These are phyloP conservation scores for Yamadazyma trypodendri DNA, from an alignment of 1,139 yeast species.

Conservation along the genomic window DNA sequence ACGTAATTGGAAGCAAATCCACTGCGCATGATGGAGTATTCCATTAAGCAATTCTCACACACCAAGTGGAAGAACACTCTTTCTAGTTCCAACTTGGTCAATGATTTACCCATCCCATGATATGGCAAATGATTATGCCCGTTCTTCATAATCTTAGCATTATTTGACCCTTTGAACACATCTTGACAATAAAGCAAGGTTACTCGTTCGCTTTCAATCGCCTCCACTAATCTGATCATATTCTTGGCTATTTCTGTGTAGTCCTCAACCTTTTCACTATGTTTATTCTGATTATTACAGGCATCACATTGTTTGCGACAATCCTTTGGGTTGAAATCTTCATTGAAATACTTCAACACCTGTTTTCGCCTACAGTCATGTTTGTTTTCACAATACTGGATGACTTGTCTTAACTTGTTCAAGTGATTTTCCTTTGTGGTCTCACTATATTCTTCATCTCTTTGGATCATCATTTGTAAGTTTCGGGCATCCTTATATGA, in stretches of 20 bases:
- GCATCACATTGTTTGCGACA: slow-evolving; percentile 85
- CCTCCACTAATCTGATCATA: slow-evolving; percentile 58
- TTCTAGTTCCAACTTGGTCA: slow-evolving; percentile 70
- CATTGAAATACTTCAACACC: slow-evolving; percentile 88
- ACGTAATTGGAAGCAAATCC: slow-evolving; percentile 83
- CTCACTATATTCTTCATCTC: slow-evolving; percentile 66
- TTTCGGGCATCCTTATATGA: slow-evolving; percentile 73
- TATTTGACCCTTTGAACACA: slow-evolving; percentile 72
- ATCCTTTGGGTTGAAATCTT: slow-evolving; percentile 61
- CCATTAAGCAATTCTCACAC: slow-evolving; percentile 65
- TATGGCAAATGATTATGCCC: slow-evolving; percentile 61
- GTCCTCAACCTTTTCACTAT: slow-evolving; percentile 54
- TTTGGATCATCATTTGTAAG: slow-evolving; percentile 72
- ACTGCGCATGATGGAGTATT: slow-evolving; percentile 67
- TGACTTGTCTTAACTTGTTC: slow-evolving; percentile 75
- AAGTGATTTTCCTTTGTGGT: slow-evolving; percentile 75
- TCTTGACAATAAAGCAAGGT: slow-evolving; percentile 84
- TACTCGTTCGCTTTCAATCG: slow-evolving; percentile 58
- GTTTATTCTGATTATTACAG: slow-evolving; percentile 55
- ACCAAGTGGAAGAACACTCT: slow-evolving; percentile 78
- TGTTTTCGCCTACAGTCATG: slow-evolving; percentile 90
- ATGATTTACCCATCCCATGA: slow-evolving; percentile 69
- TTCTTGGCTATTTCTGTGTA: slow-evolving; percentile 65
- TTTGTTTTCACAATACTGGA: slow-evolving; percentile 87
- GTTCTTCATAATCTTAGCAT: slow-evolving; percentile 55